Conservation (phyloP, 768 basidiomycete genomes). For the Dioszegia crocea region DNA sequence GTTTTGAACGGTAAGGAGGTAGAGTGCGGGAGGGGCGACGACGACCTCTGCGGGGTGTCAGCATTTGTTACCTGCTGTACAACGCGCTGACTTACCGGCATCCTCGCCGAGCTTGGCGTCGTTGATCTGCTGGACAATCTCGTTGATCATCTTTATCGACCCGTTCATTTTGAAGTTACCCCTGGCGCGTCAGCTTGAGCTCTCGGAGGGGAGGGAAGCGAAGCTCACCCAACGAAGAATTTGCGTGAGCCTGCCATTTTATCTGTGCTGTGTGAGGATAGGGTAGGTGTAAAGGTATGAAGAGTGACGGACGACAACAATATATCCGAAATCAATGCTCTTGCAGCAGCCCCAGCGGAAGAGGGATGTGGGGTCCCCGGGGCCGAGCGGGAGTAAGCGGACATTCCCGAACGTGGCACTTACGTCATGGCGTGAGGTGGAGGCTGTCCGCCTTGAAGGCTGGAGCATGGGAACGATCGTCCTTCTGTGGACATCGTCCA, state of each 20-base stretch:
- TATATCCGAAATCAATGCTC: background rate
- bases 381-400: slow-evolving; percentile 7
- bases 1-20: slow-evolving; percentile 69
- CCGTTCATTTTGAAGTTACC: slow-evolving; percentile 97
- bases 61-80: slow-evolving; percentile 12
- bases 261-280: background rate
- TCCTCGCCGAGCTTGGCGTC: slow-evolving; percentile 68
- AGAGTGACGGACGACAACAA: background rate
- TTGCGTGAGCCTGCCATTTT: slow-evolving; percentile 32
- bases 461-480: too few relatives aligned
- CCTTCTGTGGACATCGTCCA: too few relatives aligned
- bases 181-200: slow-evolving; percentile 54
- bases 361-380: background rate
- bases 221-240: slow-evolving; percentile 37
- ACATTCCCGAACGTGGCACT: slow-evolving; percentile 2
- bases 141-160: slow-evolving; percentile 61
- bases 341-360: background rate
- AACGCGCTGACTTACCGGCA: slow-evolving; percentile 59
- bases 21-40: slow-evolving; percentile 83
- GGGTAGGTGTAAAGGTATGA: background rate
- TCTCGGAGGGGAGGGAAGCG: too few relatives aligned
- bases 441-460: too few relatives aligned
- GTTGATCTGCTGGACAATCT: slow-evolving; percentile 69
- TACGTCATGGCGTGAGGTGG: slow-evolving; percentile 7
- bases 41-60: slow-evolving; percentile 70